Conservation (phyloP, 768 basidiomycete genomes). For the Pisolithus tinctorius region DNA sequence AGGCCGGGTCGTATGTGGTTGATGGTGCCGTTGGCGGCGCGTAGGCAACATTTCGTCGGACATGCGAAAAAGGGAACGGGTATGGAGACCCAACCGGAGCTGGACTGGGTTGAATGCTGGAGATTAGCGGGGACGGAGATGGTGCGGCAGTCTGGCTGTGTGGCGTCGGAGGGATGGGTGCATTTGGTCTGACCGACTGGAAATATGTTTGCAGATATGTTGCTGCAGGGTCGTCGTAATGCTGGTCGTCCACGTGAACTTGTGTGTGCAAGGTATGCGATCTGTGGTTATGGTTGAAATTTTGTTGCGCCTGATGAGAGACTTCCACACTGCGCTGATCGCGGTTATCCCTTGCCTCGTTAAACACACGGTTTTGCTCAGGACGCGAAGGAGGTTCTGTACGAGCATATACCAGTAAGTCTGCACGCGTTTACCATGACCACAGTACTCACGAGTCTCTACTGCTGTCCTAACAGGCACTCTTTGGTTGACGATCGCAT, state of each 20-base stretch:
- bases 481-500: conserved; percentile 49
- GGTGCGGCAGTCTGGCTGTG: conserved; percentile 70
- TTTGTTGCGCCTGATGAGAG: conserved; percentile 8
- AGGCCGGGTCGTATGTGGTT: conserved; percentile 34
- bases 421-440: conserved; percentile 3
- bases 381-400: conserved; percentile 14
- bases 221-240: conserved; percentile 54
- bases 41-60: conserved; percentile 47
- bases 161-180: conserved; percentile 75
- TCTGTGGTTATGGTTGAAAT: conserved; percentile 19
- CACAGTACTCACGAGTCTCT: conserved; percentile 24
- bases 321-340: conserved; percentile 16
- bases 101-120: conserved; percentile 47
- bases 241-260: conserved; percentile 51
- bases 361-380: conserved; percentile 15
- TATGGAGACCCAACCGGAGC: conserved; percentile 69
- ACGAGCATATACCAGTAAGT: conserved; percentile 12
- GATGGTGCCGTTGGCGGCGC: conserved; percentile 36
- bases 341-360: conserved; percentile 18
- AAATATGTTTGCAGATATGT: conserved; percentile 56
- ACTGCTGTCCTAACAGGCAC: conserved; percentile 21
- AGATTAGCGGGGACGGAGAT: conserved; percentile 61
- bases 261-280: conserved; percentile 35
- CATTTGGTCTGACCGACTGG: conserved; percentile 58
- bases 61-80: conserved; percentile 71